Percentiles rank a stretch among this genome's conserved stretches.
Conservation (phyloP, 2,329 filamentous ascomycete genomes). For the Paraphoma sp. region DNA sequence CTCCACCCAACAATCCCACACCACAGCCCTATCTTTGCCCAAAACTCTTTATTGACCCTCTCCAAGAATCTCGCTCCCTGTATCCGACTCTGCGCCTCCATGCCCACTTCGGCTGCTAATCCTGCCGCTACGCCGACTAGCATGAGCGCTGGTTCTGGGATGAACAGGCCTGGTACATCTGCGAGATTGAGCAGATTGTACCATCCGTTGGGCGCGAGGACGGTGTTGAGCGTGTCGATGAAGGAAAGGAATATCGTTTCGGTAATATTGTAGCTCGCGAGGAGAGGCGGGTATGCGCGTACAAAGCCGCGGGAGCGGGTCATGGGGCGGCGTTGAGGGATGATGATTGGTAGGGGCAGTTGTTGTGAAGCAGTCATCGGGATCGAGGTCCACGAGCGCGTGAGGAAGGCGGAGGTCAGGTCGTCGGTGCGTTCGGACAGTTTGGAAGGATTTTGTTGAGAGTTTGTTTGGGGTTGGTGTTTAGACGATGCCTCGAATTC, state of each 20-base stretch:
- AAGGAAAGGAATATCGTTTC: slow-evolving; percentile 58
- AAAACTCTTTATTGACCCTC: slow-evolving; percentile 62
- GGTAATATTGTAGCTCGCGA: slow-evolving; percentile 54
- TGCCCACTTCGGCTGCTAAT: slow-evolving; percentile 35
- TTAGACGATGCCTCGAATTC: not conserved
- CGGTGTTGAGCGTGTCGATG: slow-evolving; percentile 55
- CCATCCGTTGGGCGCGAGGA: slow-evolving; percentile 41
- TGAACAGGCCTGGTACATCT: slow-evolving; percentile 29
- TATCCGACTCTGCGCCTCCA: slow-evolving; percentile 36
- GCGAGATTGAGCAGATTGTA: slow-evolving; percentile 35
- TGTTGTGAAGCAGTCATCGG: not conserved
- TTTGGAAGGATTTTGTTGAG: no score
- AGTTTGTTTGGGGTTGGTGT: no score
- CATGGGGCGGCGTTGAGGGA: slow-evolving; percentile 61
- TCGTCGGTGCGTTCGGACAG: no score
- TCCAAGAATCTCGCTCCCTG: slow-evolving; percentile 62
- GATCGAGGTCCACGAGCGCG: slow-evolving; percentile 3
- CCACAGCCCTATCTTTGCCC: slow-evolving; percentile 62
- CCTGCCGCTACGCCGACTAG: slow-evolving; percentile 51
- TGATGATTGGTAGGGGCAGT: slow-evolving; percentile 51
- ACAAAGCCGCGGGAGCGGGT: slow-evolving; percentile 59
- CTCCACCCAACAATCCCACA: slow-evolving; percentile 63
- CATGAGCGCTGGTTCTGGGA: slow-evolving; percentile 25
- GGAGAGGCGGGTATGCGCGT: slow-evolving; percentile 59
- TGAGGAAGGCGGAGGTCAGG: not conserved